Base-by-base conservation (phyloP, 306 rosid genomes). In the Pueraria montana region DNA sequence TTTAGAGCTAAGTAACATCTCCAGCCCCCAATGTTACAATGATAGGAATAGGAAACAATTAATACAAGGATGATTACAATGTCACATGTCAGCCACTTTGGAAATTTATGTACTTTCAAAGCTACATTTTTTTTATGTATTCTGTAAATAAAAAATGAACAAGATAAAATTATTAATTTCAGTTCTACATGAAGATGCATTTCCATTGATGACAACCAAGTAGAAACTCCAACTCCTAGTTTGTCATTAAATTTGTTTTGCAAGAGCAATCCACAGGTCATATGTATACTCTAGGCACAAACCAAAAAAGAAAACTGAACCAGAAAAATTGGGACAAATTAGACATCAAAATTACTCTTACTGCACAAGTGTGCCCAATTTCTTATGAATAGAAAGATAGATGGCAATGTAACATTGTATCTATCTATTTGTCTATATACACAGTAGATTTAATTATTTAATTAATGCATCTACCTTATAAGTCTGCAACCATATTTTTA, bases 401-500 rank as follows among this genome's bases (percentile, higher is more conserved):
- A 42, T 20, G 20, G 26, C 30, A 80, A 55, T 16, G 14, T 61
- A 26, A 9, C 32, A 80, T 27, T 50, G 30, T 21, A 38, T 1
- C 20, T 23, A 45, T 18, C 40, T 34, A 30, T 30, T 0, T 30
- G 4, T n/a, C n/a, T 34, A 50, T 46, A 13, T 24, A 1, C 1
- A 12, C 40, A 3, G 59, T 68, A 69, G 76, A n/a, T 40, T 56
- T 26, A 17, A 18, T 16, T 68, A 46, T 26, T 36, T 17, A 64
- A 65, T 65, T 8, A 32, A 36, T 76, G 12, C 5, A 42, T 5
- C 45, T 86, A 91, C 98, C 97, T 91, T 89, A 88, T 82, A 87
- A 14, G 91, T 80, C 70, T 95, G 99, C 87, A 93, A 74, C 97
- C 98, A 95, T 83, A 95, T 95, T 89, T 93, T 95, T 82, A 95